These are phyloP conservation scores for Discostella stelligeroides DNA, from an alignment of 108 stramenopile genomes.

Conservation along the genomic window DNA sequence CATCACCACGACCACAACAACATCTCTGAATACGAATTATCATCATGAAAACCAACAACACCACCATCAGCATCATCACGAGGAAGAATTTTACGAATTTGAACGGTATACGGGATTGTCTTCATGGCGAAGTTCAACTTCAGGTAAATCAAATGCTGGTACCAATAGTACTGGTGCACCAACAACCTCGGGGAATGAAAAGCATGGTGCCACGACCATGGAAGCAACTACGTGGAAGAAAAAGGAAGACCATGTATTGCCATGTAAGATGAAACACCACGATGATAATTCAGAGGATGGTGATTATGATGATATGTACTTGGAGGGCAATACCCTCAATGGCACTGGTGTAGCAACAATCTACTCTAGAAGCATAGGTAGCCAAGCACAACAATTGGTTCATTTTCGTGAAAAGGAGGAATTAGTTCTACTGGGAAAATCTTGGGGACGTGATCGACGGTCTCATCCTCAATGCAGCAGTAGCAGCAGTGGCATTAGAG, in stretches of 20 bases:
- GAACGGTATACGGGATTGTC: slow-evolving; percentile 43
- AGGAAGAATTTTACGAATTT: slow-evolving; percentile 28
- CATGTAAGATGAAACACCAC: not conserved
- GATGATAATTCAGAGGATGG: slow-evolving; percentile 16
- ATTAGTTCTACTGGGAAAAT: slow-evolving; percentile 24
- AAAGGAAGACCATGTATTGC: not conserved
- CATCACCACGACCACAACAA: too few relatives aligned
- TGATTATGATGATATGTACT: not conserved
- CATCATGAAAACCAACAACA: slow-evolving; percentile 8
- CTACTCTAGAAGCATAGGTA: too few relatives aligned
- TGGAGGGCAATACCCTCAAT: slow-evolving; percentile 24
- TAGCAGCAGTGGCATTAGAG: not conserved
- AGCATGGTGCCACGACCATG: slow-evolving; percentile 37
- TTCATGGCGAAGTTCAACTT: too few relatives aligned
- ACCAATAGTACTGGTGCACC: slow-evolving; percentile 3
- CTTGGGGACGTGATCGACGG: slow-evolving; percentile 33
- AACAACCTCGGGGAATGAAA: not conserved
- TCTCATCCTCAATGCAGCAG: not conserved
- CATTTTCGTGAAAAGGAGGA: slow-evolving; percentile 25
- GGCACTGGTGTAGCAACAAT: too few relatives aligned
- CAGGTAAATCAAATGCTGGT: too few relatives aligned
- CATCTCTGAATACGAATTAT: not conserved
- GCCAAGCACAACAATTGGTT: slow-evolving; percentile 21
- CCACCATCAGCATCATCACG: not conserved
- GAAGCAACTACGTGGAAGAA: slow-evolving; percentile 46